These are phyloP conservation scores for Cornus suecica DNA, from an alignment of 148 eudicot species.

Conservation along the genomic window DNA sequence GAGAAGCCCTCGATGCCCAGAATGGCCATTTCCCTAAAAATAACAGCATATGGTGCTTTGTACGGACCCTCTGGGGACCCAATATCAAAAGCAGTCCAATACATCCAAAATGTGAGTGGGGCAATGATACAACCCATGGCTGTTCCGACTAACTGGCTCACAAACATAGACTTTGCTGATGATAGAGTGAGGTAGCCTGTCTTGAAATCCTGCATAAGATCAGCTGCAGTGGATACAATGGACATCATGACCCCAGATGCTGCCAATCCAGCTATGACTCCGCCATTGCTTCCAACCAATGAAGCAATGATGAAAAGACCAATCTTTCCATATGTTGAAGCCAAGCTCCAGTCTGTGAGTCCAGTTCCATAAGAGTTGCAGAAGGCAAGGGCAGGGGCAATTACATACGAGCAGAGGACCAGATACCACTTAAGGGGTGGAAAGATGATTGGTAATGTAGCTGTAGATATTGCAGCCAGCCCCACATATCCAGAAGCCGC, in stretches of 20 bases:
- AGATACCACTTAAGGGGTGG: slow-evolving; percentile 74
- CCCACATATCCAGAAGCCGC: slow-evolving; percentile 67
- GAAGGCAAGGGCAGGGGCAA: slow-evolving; percentile 81
- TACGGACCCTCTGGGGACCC: slow-evolving; percentile 41
- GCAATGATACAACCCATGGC: slow-evolving; percentile 43
- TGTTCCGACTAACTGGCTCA: slow-evolving; percentile 39
- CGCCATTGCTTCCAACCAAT: slow-evolving; percentile 54
- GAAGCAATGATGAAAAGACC: slow-evolving; percentile 70
- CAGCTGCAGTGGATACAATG: slow-evolving; percentile 73
- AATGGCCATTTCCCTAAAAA: slow-evolving; percentile 43
- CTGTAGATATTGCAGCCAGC: slow-evolving; percentile 62
- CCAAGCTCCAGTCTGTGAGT: slow-evolving; percentile 70
- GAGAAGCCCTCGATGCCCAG: slow-evolving; percentile 41
- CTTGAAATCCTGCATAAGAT: slow-evolving; percentile 43
- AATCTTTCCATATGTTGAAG: slow-evolving; percentile 67
- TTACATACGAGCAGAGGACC: slow-evolving; percentile 53
- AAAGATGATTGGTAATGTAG: slow-evolving; percentile 50
- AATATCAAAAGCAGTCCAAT: slow-evolving; percentile 38
- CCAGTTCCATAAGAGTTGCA: slow-evolving; percentile 81
- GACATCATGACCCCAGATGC: slow-evolving; percentile 75
- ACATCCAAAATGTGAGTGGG: slow-evolving; percentile 45
- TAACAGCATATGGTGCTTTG: slow-evolving; percentile 45
- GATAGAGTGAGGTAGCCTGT: slow-evolving; percentile 39
- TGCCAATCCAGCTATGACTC: slow-evolving; percentile 69
- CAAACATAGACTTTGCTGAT: slow-evolving; percentile 42